These are phyloP conservation scores for Auricularia auricula-judae DNA, from an alignment of 768 basidiomycete species.

Conservation along the genomic window DNA sequence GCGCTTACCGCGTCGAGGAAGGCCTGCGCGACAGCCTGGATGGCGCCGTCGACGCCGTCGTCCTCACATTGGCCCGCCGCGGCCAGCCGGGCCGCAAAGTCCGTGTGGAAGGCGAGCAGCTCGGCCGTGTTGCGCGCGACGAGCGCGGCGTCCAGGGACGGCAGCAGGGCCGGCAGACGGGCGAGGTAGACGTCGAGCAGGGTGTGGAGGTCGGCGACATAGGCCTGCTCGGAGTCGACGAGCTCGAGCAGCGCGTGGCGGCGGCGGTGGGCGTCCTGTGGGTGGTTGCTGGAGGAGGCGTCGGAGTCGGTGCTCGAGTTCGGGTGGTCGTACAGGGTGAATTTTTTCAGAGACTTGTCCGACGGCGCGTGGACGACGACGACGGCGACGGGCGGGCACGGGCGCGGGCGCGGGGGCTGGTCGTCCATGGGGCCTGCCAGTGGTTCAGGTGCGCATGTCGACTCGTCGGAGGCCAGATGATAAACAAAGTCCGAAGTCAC, in stretches of 20 bases:
- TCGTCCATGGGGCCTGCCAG: too few species aligned
- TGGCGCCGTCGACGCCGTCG: conserved; percentile 14
- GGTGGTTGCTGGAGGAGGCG: neutral
- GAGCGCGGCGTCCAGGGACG: conserved; percentile 43
- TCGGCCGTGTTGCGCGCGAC: conserved; percentile 60
- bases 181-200: conserved; percentile 33
- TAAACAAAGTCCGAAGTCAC: too few species aligned
- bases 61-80: conserved; percentile 29
- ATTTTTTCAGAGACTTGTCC: neutral
- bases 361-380: neutral
- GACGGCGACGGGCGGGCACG: too few species aligned
- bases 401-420: too few species aligned
- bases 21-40: conserved; percentile 13
- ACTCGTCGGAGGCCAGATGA: too few species aligned
- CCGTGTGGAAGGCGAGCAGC: conserved; percentile 57
- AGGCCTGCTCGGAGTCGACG: conserved; percentile 73
- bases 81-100: conserved; percentile 46
- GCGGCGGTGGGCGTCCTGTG: conserved; percentile 8
- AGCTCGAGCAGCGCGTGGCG: conserved; percentile 79
- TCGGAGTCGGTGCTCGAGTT: neutral
- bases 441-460: too few species aligned
- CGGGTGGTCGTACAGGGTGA: neutral
- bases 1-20: conserved; percentile 17
- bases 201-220: conserved; percentile 57
- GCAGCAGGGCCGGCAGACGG: conserved; percentile 19